Evolutionary conservation across 306 rosid species (phyloP).

Genomic region (Glycine tomentella): DNA sequence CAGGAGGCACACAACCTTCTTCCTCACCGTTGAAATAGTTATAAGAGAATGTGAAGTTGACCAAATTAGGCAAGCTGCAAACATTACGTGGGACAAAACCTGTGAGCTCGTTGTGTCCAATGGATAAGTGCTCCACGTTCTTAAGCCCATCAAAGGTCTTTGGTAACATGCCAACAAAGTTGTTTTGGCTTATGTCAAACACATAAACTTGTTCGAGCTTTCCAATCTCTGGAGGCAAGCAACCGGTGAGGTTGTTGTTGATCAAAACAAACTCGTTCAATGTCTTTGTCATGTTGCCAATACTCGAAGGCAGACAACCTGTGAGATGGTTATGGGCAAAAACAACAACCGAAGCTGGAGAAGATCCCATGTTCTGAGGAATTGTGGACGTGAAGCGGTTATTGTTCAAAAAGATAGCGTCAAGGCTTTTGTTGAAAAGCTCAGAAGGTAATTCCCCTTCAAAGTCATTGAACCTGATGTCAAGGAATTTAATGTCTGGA

Average conservation of each 20-base stretch:
- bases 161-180: slow-evolving; percentile 65
- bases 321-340: slow-evolving; percentile 61
- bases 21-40: slow-evolving; percentile 77
- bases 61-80: slow-evolving; percentile 61
- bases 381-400: slow-evolving; percentile 68
- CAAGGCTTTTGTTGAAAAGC: slow-evolving; percentile 58
- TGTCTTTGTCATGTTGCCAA: slow-evolving; percentile 63
- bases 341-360: slow-evolving; percentile 65
- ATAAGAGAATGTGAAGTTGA: slow-evolving; percentile 61
- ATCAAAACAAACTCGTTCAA: slow-evolving; percentile 62
- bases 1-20: slow-evolving; percentile 55
- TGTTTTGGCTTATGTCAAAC: slow-evolving; percentile 61
- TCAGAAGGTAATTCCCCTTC: slow-evolving; percentile 69
- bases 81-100: slow-evolving; percentile 62
- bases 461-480: slow-evolving; percentile 70
- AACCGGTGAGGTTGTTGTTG: slow-evolving; percentile 65
- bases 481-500: slow-evolving; percentile 59
- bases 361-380: slow-evolving; percentile 64
- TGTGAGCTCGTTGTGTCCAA: slow-evolving; percentile 65
- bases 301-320: slow-evolving; percentile 71
- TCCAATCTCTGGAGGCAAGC: slow-evolving; percentile 67
- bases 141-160: slow-evolving; percentile 45
- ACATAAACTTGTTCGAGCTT: slow-evolving; percentile 43
- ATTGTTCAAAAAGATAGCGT: slow-evolving; percentile 70
- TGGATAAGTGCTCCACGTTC: slow-evolving; percentile 46